These are phyloP conservation scores for Tetradesmus lagerheimii DNA, from an alignment of 139 green algal species.

Conservation along the genomic window DNA sequence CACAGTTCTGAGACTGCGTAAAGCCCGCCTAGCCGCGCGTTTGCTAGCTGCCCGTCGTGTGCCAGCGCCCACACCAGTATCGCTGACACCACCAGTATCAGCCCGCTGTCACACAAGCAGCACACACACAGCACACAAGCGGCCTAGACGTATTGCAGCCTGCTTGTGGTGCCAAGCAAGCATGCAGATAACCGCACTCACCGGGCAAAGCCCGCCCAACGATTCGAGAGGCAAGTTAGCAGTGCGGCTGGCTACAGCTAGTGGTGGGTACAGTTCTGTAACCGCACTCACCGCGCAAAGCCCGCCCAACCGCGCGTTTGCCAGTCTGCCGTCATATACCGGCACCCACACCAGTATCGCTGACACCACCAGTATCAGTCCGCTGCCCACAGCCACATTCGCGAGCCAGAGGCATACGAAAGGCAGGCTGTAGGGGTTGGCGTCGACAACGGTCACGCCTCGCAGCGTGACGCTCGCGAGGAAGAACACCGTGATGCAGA, in stretches of 20 bases:
- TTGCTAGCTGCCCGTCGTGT: no score
- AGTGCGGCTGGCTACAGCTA: no score
- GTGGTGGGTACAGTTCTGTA: no score
- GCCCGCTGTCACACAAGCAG: not conserved
- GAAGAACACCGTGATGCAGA: constrained; percentile 58
- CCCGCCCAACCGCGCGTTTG: constrained; percentile 1
- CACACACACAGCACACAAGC: no score
- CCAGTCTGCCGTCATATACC: constrained; percentile 50
- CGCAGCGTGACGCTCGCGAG: constrained; percentile 34
- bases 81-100: not conserved
- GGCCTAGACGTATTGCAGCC: no score
- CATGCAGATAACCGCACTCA: no score
- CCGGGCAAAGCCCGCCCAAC: no score
- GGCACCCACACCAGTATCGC: constrained; percentile 55
- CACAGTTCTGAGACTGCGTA: no score
- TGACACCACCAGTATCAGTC: constrained; percentile 45
- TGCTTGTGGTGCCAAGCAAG: no score
- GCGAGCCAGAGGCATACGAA: constrained; percentile 60
- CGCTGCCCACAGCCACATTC: constrained; percentile 37
- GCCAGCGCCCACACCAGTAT: not conserved
- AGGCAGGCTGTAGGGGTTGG: constrained; percentile 52
- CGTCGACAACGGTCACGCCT: constrained; percentile 37
- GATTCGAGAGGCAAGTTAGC: no score
- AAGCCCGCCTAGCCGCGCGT: no score
- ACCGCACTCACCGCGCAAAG: constrained; percentile 29